phyloP scores from a whole-genome alignment of 495 filamentous ascomycete species.

The Tuber microsphaerosporum region DNA sequence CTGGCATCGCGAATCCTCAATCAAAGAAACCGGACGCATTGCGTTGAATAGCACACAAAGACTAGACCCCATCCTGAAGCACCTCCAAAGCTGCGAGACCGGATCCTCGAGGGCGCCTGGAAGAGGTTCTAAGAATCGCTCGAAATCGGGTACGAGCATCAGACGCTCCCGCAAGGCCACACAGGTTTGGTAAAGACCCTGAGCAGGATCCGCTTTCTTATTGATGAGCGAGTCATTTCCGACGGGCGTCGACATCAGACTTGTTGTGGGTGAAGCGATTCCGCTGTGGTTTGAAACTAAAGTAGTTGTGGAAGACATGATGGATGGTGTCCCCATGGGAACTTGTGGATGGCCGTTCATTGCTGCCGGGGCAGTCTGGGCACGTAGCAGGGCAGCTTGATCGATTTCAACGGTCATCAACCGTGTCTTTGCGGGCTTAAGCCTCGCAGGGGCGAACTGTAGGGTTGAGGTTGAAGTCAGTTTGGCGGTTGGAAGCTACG shows the following conservation, averaged over 20 bases:
- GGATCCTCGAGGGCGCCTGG: constrained; percentile 59
- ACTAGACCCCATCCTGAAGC: constrained; percentile 74
- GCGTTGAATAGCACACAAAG: constrained; percentile 85
- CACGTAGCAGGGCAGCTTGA: constrained; percentile 36
- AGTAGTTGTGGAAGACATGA: constrained; percentile 33
- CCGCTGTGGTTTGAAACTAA: constrained; percentile 1
- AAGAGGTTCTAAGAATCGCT: constrained; percentile 60
- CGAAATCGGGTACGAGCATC: constrained; percentile 73
- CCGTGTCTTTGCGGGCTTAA: constrained; percentile 43
- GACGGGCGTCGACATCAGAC: constrained; percentile 35
- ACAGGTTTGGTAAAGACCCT: constrained; percentile 92
- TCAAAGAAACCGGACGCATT: constrained; percentile 56
- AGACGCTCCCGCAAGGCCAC: constrained; percentile 72
- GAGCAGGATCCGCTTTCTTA: constrained; percentile 74
- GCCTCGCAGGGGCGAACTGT: constrained; percentile 42
- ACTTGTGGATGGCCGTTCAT: constrained; percentile 30
- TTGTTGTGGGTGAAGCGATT: constrained; percentile 34
- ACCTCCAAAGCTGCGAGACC: constrained; percentile 83
- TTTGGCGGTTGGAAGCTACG: constrained; percentile 36
- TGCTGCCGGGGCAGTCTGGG: constrained; percentile 34
- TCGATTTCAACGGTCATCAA: constrained; percentile 43
- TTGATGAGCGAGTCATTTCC: constrained; percentile 66
- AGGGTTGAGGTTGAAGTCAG: constrained; percentile 40
- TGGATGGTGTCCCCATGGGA: constrained; percentile 39
- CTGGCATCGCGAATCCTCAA: constrained; percentile 54